These are phyloP conservation scores for Malus sieversii DNA, from an alignment of 306 rosid genomes.

Conservation along the genomic window DNA sequence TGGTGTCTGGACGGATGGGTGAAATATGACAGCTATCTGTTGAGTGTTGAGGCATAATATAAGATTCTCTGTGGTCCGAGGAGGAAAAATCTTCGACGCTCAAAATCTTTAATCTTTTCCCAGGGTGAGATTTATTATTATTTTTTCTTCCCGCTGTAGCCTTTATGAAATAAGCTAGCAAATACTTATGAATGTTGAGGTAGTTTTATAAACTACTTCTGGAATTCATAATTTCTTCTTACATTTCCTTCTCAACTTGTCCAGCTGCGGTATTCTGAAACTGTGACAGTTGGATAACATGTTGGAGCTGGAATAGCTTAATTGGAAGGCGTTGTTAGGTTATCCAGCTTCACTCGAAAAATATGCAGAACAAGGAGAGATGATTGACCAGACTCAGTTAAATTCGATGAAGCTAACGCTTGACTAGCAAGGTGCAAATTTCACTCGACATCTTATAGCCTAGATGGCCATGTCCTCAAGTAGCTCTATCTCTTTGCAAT, in stretches of 20 bases:
- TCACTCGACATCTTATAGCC: not conserved
- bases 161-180: not conserved
- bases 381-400: slow-evolving; percentile 17
- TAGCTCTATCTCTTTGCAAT: slow-evolving; percentile 4
- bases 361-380: not conserved
- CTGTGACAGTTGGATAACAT: not conserved
- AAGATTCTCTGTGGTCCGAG: slow-evolving; percentile 19
- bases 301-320: slow-evolving; percentile 5
- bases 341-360: slow-evolving; percentile 1
- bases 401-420: slow-evolving; percentile 17
- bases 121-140: slow-evolving; percentile 7
- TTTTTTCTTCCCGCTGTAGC: not conserved
- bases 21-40: slow-evolving; percentile 4
- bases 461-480: not conserved
- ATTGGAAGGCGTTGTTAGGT: not conserved
- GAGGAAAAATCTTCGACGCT: slow-evolving; percentile 19
- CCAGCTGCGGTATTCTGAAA: not conserved
- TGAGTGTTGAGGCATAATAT: slow-evolving; percentile 6
- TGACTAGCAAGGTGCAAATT: slow-evolving; percentile 25
- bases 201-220: not conserved
- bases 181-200: not conserved
- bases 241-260: not conserved
- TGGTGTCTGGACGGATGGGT: slow-evolving; percentile 16
- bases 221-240: not conserved
- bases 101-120: not conserved